Conservation (phyloP, 2,329 filamentous ascomycete species). For the Scopulariopsis brevicaulis region DNA sequence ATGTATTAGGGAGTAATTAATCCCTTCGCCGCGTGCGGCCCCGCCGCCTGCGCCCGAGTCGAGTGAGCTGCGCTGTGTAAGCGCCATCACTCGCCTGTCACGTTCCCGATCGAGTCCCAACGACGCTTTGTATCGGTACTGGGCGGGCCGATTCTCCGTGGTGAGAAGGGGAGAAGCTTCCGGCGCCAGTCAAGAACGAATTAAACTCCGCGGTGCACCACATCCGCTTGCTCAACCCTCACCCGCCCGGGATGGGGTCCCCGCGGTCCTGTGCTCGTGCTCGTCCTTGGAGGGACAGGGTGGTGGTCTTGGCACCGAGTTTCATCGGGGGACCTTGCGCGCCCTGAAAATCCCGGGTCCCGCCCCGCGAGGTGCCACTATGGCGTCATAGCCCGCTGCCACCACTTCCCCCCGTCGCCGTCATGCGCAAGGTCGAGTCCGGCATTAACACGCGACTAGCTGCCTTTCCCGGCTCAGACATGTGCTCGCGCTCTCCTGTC, state of each 20-base stretch:
- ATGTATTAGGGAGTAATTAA: too few relatives aligned
- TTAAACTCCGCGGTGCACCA: too few relatives aligned
- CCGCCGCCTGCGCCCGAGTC: too few relatives aligned
- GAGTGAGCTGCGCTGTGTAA: too few relatives aligned
- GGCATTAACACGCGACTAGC: not conserved
- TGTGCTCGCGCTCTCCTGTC: not conserved
- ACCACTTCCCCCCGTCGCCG: not conserved
- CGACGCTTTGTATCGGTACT: too few relatives aligned
- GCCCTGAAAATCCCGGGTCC: not conserved
- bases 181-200: too few relatives aligned
- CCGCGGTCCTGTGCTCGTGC: not conserved
- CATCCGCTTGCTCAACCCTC: not conserved
- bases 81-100: too few relatives aligned
- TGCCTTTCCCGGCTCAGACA: not conserved
- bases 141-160: too few relatives aligned
- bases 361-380: not conserved
- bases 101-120: too few relatives aligned
- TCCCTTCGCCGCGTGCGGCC: too few relatives aligned
- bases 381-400: not conserved
- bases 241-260: not conserved
- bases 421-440: not conserved
- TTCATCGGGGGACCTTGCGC: not conserved
- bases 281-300: not conserved
- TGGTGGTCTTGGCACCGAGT: not conserved
- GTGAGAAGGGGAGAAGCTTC: too few relatives aligned